A percentile compares a stretch with the other conserved stretches of the same genome.
phyloP scores from a whole-genome alignment of 2,329 filamentous ascomycete species.

The Coniochaeta pulveracea region DNA sequence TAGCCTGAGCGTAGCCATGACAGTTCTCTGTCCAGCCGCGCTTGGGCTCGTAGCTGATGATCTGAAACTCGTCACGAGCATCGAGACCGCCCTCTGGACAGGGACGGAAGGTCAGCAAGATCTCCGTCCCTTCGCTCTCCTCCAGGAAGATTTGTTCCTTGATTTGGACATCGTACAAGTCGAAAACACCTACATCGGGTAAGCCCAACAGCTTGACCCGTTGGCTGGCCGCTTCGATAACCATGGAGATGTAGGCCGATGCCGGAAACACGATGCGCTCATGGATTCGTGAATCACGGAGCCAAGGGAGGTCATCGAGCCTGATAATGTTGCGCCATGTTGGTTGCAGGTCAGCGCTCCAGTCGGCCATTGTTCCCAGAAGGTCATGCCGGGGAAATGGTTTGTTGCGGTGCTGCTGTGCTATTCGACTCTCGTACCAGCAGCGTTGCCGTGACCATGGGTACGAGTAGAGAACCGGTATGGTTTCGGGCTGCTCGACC shows the following conservation, averaged over 20 bases:
- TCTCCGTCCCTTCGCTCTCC: constrained; percentile 16
- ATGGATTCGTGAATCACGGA: constrained; percentile 35
- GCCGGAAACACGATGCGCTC: constrained; percentile 33
- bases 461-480: constrained; percentile 17
- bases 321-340: constrained; percentile 26
- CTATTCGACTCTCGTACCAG: constrained; percentile 19
- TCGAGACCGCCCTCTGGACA: constrained; percentile 8
- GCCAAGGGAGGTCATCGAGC: constrained; percentile 28
- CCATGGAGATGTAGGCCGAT: constrained; percentile 29
- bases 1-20: neutral
- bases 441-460: constrained; percentile 20
- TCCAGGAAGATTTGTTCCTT: constrained; percentile 17
- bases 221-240: constrained; percentile 19
- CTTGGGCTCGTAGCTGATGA: constrained; percentile 16
- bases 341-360: constrained; percentile 21
- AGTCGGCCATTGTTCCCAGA: constrained; percentile 20
- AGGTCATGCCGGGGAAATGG: constrained; percentile 21
- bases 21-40: constrained; percentile 17
- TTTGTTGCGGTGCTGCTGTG: constrained; percentile 19
- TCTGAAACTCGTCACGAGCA: constrained; percentile 18
- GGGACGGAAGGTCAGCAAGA: constrained; percentile 13
- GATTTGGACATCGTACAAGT: constrained; percentile 17
- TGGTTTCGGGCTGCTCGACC: constrained; percentile 14
- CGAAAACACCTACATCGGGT: constrained; percentile 9
- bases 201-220: constrained; percentile 9